phyloP scores from a whole-genome alignment of 768 basidiomycete genomes.

The Boletellus sp. region DNA sequence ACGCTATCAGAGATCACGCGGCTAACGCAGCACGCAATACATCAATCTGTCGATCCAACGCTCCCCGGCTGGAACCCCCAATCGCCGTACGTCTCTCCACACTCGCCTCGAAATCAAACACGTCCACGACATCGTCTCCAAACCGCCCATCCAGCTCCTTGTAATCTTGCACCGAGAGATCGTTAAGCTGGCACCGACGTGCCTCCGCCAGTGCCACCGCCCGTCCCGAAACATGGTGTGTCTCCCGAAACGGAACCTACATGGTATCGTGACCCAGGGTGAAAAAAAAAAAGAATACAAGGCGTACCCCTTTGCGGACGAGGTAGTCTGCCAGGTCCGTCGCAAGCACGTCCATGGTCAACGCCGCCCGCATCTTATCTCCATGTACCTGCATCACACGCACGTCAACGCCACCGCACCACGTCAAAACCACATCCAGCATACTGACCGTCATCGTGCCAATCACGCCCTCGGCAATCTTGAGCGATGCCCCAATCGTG shows the following conservation, averaged over 20 bases:
- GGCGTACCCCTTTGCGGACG: conserved; percentile 91
- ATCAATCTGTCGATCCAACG: conserved; percentile 81
- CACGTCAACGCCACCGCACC: background rate
- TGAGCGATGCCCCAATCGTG: conserved; percentile 80
- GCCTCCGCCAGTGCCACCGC: conserved; percentile 94
- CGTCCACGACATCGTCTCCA: conserved; percentile 69
- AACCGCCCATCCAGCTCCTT: conserved; percentile 74
- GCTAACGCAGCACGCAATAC: conserved; percentile 62
- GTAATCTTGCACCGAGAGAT: conserved; percentile 78
- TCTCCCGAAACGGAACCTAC: conserved; percentile 97
- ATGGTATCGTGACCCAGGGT: background rate
- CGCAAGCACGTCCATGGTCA: conserved; percentile 97
- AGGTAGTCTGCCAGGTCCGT: conserved; percentile 99
- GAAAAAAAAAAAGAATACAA: conserved; percentile 1
- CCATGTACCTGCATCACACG: conserved; percentile 63
- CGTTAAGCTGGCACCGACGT: conserved; percentile 73
- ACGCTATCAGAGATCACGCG: conserved; percentile 14
- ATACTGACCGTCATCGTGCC: conserved; percentile 75
- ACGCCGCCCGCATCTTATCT: conserved; percentile 82
- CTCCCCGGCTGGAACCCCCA: conserved; percentile 83
- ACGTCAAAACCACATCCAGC: background rate
- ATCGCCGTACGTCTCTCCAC: conserved; percentile 91
- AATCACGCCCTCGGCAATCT: conserved; percentile 93
- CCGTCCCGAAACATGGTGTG: conserved; percentile 95
- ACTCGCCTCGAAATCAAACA: conserved; percentile 95